Evolutionary conservation across 1,139 yeast species (phyloP), one percentile per base, ranked within the genome.

Genomic region (Arxiozyma telluris): DNA sequence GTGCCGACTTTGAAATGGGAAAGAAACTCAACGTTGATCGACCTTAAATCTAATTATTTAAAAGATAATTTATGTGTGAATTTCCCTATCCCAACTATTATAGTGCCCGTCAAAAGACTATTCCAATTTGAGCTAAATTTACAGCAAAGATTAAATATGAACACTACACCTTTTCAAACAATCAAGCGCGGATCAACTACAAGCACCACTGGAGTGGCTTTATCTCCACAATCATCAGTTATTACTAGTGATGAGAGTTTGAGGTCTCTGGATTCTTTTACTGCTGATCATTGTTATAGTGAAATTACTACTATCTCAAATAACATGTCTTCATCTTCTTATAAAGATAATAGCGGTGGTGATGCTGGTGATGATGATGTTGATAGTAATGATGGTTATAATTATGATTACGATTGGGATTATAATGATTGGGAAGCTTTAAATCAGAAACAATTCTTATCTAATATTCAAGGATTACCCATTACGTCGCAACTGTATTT

Each of bases 101-200:
- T 84, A 41, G 84, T 82, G 0, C 90, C 93, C 0, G 83, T 87
- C 1, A 73, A 76, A 59, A 82, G 84, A 59, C 77, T 84, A 82
- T 73, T 70, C 54, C 64, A 71, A 20, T 83, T 81, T 66, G 89
- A 84, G 64, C 57, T 64, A 7, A 63, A 69, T 27, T 56, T 77
- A 47, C 59, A 59, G 51, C 49, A 49, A 17, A 41, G 53, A 23
- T 42, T 47, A 21, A 44, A 47, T 23, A 21, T 4, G 42, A 21
- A 20, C 17, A 43, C 5, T 11, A 2, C 7, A 21, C 30, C 18
- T 2, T 21, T 15, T 15, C 22, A 34, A 46, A 21, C 49, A 46
- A 38, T 7, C 8, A 15, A 41, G 21, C 11, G 21, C 42, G 23
- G 4, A 18, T 15, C 34, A 12, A 34, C 5, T 11, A 9, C 18